These are phyloP conservation scores for Haberlea rhodopensis DNA, from an alignment of 257 asterid genomes.

Conservation along the genomic window DNA sequence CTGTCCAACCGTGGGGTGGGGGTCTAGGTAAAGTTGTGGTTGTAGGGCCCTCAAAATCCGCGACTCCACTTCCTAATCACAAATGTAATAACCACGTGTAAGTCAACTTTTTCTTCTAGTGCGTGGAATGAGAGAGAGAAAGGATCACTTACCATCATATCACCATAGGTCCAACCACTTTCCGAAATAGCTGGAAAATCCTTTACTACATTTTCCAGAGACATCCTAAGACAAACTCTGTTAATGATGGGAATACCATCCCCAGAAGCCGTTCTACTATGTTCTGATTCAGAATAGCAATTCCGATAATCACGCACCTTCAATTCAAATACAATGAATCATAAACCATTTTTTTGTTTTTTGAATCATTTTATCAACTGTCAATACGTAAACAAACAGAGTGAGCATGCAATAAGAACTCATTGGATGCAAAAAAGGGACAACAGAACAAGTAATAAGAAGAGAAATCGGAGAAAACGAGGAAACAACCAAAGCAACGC, in stretches of 20 bases:
- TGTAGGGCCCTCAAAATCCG: constrained; percentile 85
- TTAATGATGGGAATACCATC: constrained; percentile 52
- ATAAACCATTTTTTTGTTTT: constrained; percentile 16
- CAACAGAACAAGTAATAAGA: neutral
- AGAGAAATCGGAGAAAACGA: neutral
- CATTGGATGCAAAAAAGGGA: too few species aligned
- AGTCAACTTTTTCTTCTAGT: constrained; percentile 21
- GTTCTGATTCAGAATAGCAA: constrained; percentile 59
- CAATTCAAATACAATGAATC: constrained; percentile 5
- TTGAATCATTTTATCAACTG: constrained; percentile 3
- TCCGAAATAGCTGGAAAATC: constrained; percentile 85
- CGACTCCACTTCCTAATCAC: constrained; percentile 90
- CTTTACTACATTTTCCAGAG: constrained; percentile 87
- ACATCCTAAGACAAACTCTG: constrained; percentile 76
- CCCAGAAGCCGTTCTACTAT: constrained; percentile 40
- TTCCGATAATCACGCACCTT: constrained; percentile 90
- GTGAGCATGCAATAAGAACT: too few species aligned
- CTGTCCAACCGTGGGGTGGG: constrained; percentile 67
- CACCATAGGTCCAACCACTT: constrained; percentile 93
- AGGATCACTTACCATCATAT: constrained; percentile 76
- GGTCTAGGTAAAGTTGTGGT: constrained; percentile 84
- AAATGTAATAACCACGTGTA: constrained; percentile 30
- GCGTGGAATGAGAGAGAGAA: constrained; percentile 22
- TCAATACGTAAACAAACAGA: too few species aligned
- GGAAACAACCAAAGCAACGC: neutral